Percentiles rank a stretch among this genome's conserved stretches.
Conservation (phyloP, 495 filamentous ascomycete species). For the Xylaria grammica region DNA sequence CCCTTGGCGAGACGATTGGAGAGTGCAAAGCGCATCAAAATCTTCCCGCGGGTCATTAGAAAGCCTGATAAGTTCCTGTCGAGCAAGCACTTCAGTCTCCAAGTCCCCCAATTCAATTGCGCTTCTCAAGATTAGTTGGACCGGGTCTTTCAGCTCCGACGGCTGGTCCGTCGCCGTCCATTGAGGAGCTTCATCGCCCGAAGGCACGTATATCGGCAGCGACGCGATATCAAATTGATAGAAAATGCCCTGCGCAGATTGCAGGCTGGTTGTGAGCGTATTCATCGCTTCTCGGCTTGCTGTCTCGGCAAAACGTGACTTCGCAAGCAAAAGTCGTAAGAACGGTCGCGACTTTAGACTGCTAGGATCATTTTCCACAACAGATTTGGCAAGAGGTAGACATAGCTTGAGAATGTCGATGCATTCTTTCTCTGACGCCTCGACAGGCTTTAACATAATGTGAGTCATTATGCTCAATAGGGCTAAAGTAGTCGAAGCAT, state of each 20-base stretch:
- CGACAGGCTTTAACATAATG: conserved; percentile 11
- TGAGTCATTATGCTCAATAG: conserved; percentile 20
- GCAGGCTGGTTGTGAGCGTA: conserved; percentile 4
- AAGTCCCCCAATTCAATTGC: conserved; percentile 14
- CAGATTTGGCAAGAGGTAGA: conserved; percentile 14
- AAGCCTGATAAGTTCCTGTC: conserved; percentile 13
- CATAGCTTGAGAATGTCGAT: conserved; percentile 16
- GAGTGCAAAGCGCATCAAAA: conserved; percentile 8
- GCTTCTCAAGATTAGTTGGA: conserved; percentile 15
- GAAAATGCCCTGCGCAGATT: conserved; percentile 11
- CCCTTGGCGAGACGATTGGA: conserved; percentile 14
- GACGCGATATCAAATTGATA: conserved; percentile 10
- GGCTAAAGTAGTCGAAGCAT: conserved; percentile 15
- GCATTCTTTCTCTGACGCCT: conserved; percentile 12
- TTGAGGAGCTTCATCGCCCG: conserved; percentile 1
- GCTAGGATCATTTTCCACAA: conserved; percentile 16
- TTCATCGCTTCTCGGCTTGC: conserved; percentile 14
- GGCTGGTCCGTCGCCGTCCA: conserved; percentile 16
- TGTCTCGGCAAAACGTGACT: conserved; percentile 19
- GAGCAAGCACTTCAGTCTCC: conserved; percentile 17
- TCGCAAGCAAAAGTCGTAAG: conserved; percentile 16
- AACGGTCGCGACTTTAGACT: conserved; percentile 18
- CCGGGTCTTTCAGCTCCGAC: conserved; percentile 6
- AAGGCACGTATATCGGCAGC: conserved; percentile 15
- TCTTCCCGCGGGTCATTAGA: conserved; percentile 7